Evolutionary conservation across 805 yeast genomes (phyloP).

Genomic region (Cyberlindnera mrakii): DNA sequence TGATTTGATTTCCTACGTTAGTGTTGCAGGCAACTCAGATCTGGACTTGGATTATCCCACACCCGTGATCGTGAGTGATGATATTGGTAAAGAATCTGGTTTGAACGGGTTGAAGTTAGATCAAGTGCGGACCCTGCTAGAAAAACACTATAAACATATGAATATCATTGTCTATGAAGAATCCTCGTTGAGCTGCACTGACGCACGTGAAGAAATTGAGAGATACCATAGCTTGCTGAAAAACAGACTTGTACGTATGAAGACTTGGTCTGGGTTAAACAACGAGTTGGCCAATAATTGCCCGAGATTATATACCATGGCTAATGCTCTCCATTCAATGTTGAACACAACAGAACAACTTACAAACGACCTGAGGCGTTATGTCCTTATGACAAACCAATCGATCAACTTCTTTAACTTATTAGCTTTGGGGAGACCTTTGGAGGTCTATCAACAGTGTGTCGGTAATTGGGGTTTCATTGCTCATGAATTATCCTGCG

Average conservation of each 20-base stretch:
- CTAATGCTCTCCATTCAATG: constrained; percentile 23
- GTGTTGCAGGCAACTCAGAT: constrained; percentile 21
- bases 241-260: constrained; percentile 30
- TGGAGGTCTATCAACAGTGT: constrained; percentile 27
- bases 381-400: constrained; percentile 19
- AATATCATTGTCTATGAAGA: constrained; percentile 15
- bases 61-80: constrained; percentile 19
- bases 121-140: constrained; percentile 9
- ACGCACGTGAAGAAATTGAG: constrained; percentile 15
- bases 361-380: constrained; percentile 10
- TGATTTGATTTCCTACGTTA: constrained; percentile 12
- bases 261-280: constrained; percentile 37
- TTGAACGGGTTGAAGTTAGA: constrained; percentile 12
- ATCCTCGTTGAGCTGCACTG: constrained; percentile 12
- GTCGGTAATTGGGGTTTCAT: constrained; percentile 65
- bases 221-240: constrained; percentile 15
- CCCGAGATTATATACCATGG: constrained; percentile 30
- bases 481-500: constrained; percentile 57
- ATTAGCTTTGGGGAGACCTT: constrained; percentile 18
- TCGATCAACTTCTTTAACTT: constrained; percentile 26
- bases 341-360: constrained; percentile 15
- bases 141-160: constrained; percentile 20
- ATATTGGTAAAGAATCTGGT: constrained; percentile 1
- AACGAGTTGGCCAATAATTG: constrained; percentile 15
- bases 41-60: constrained; percentile 24